Evolutionary conservation across 139 green algal species (phyloP), one percentile per base, ranked within the genome.

Genomic region (Coelastrella sp.): DNA sequence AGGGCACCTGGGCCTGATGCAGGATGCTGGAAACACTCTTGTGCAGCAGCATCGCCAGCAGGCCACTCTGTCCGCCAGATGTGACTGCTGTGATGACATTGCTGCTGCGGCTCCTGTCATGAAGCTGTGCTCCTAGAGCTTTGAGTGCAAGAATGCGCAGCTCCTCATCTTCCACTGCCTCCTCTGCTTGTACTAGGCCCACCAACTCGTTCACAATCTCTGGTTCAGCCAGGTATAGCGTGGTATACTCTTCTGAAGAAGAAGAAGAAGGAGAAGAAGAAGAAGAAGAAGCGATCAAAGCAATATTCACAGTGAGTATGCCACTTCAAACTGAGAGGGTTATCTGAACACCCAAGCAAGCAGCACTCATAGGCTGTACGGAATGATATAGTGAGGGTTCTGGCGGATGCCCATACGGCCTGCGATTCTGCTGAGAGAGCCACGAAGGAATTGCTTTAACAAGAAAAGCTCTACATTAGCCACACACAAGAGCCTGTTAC

Each of bases 121-220:
- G 57, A 51, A 96, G 87, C 90, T 96, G 93, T 40, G 93, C 93
- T 4, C 93, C 89, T 59, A 95, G 90, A 2, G 89, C 87, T 23
- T 92, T 88, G 66, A 98, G 84, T 5, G 94, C 94, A 9, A 95
- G 88, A 5, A 89, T 92, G 45, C 94, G 90, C 45, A 98, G 84
- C 15, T 91, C 81, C 73, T 95, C 91, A 0, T 93, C 90, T 25
- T 96, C 92, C 23, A 53, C 74, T 8, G 59, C 79, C 66, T 93
- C 66, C 45, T 57, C 45, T 6, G 77, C 85, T 25, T 91, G 86
- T 37, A 98, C 85, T 64, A 98, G 77, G 9, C 77, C 86, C 34
- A 96, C 93, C 48, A 98, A 90, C 76, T 98, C 95, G 2, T 15
- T 45, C 37, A 96, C 92, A 83, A 98, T 90, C 74, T 98, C 95